phyloP scores from a whole-genome alignment of 768 basidiomycete species.

The Tubosaeta brunneosetosa region DNA sequence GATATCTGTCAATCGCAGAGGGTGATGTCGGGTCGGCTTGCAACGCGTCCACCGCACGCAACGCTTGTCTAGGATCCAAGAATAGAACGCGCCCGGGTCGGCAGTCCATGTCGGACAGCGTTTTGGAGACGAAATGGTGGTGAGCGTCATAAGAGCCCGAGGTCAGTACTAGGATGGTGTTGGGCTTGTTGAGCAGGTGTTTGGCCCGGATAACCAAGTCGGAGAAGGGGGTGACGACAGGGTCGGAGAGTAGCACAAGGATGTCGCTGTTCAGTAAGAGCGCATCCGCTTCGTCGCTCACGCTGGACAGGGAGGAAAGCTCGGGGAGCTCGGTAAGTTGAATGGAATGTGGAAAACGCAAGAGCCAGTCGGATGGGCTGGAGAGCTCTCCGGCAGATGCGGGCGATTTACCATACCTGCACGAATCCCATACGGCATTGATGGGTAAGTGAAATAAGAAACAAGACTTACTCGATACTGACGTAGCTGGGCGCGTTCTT shows the following conservation, averaged over 20 bases:
- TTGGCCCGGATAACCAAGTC: constrained; percentile 27
- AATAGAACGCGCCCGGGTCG: constrained; percentile 36
- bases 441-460: background rate
- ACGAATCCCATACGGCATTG: background rate
- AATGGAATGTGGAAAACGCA: constrained; percentile 48
- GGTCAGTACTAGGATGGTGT: constrained; percentile 43
- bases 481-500: constrained; percentile 23
- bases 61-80: constrained; percentile 57
- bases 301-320: constrained; percentile 13
- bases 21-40: constrained; percentile 43
- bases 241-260: constrained; percentile 61
- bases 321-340: constrained; percentile 41
- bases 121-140: constrained; percentile 16
- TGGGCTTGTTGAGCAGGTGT: constrained; percentile 33
- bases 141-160: constrained; percentile 21
- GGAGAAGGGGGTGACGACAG: constrained; percentile 46
- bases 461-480: constrained; percentile 24
- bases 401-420: constrained; percentile 23
- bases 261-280: constrained; percentile 47
- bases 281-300: constrained; percentile 14
- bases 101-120: constrained; percentile 21
- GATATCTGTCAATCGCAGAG: constrained; percentile 56
- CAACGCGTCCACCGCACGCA: constrained; percentile 48
- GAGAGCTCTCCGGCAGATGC: constrained; percentile 26
- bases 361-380: constrained; percentile 52